A percentile compares a stretch with the other conserved stretches of the same genome.
phyloP scores from a whole-genome alignment of 352 stramenopile genomes.

The Phytophthora meadii region DNA sequence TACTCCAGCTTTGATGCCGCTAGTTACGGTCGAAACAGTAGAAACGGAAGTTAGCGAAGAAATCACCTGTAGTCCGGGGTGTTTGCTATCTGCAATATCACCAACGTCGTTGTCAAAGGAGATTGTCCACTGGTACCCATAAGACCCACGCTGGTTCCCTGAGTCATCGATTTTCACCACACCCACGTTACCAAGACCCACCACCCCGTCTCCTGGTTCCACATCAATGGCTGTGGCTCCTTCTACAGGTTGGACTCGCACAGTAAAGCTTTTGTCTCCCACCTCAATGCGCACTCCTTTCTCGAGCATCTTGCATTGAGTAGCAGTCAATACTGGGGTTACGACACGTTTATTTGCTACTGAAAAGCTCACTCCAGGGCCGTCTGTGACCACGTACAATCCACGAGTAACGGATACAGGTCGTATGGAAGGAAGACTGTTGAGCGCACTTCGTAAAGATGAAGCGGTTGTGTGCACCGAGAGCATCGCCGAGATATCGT shows the following conservation, averaged over 20 bases:
- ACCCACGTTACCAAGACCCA: conserved; percentile 20
- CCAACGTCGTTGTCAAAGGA: conserved; percentile 61
- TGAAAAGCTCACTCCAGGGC: neutral
- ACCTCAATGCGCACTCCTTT: conserved; percentile 49
- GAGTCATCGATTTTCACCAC: conserved; percentile 53
- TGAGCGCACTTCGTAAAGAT: conserved; percentile 43
- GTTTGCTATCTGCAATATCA: conserved; percentile 35
- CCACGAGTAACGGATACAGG: conserved; percentile 57
- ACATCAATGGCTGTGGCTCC: conserved; percentile 57
- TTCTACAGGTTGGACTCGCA: conserved; percentile 47
- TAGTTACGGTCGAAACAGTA: conserved; percentile 24
- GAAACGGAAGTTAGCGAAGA: conserved; percentile 63
- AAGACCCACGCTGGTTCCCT: conserved; percentile 47
- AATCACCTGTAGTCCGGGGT: conserved; percentile 59
- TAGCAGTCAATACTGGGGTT: conserved; percentile 44
- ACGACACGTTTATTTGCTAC: conserved; percentile 50
- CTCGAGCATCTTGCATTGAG: conserved; percentile 47
- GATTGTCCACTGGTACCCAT: conserved; percentile 77
- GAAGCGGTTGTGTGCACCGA: conserved; percentile 56
- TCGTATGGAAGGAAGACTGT: conserved; percentile 52
- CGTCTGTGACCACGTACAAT: conserved; percentile 56
- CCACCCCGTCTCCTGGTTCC: conserved; percentile 35
- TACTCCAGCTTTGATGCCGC: conserved; percentile 34
- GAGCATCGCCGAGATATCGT: conserved; percentile 53
- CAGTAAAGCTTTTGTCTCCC: conserved; percentile 38